phyloP scores from a whole-genome alignment of 2,329 filamentous ascomycete genomes.

The Monilinia polystroma region DNA sequence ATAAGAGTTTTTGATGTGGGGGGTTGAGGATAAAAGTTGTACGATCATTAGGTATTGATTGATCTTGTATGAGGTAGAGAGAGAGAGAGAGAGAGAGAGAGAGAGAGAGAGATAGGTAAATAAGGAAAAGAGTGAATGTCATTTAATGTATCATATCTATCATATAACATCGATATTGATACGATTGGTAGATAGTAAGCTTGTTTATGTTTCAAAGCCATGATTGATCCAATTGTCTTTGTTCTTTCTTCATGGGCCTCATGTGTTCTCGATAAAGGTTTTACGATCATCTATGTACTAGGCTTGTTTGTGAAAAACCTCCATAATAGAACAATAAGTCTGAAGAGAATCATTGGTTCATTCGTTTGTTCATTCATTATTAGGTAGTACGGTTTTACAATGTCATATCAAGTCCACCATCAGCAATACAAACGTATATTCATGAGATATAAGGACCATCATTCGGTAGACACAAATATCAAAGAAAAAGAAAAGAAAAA shows the following conservation, averaged over 20 bases:
- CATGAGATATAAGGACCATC: not conserved
- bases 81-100: too few relatives aligned
- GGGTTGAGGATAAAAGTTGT: not conserved
- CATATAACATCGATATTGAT: not conserved
- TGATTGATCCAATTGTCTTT: slow-evolving; percentile 15
- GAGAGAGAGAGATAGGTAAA: too few relatives aligned
- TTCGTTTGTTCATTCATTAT: not conserved
- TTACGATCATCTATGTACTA: not conserved
- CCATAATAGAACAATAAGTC: not conserved
- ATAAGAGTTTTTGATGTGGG: slow-evolving; percentile 6
- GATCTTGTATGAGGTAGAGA: not conserved
- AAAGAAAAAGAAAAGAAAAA: not conserved
- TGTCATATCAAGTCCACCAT: not conserved
- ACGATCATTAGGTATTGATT: not conserved
- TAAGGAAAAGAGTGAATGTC: not conserved
- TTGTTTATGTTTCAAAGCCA: not conserved
- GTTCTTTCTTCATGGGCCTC: slow-evolving; percentile 4
- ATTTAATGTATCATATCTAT: not conserved
- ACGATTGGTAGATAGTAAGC: not conserved
- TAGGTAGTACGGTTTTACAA: not conserved
- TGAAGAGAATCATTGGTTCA: too few relatives aligned
- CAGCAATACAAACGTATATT: not conserved
- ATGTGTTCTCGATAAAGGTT: not conserved
- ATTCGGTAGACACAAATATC: not conserved
- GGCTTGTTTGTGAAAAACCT: not conserved